Base-by-base conservation (phyloP, 805 yeast genomes). In the Henningerozyma blattae region DNA sequence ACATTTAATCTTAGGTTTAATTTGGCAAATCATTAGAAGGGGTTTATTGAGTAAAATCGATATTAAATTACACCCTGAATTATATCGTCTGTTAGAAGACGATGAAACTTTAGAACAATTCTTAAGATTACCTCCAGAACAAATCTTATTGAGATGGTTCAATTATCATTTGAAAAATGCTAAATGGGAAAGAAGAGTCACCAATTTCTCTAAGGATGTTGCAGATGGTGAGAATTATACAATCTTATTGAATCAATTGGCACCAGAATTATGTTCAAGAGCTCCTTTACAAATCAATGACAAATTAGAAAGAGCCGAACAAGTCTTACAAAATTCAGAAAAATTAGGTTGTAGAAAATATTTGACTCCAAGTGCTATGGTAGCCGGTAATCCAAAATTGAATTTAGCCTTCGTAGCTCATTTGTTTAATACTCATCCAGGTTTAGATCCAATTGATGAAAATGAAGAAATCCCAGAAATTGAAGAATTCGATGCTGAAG, bases 401-500 rank as follows among this genome's bases (percentile, higher is more conserved):
- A 91, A 91, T 58, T 72, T 91, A 57, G 97, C 97, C 1, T 91
- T 91, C 58, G 96, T 91, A 38, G 98, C 98, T 28, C 94, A 91
- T 56, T 67, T 91, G 55, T 91, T 91, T 70, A 91, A 91, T 65
- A 89, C 95, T 5, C 77, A 84, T 54, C 98, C 98, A 32, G 97
- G 98, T 32, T 70, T 91, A 44, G 97, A 87, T 40, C 97, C 97
- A 38, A 72, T 89, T 43, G 93, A 84, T 52, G 97, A 87, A 61
- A 68, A 65, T 38, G 27, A 29, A 8, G 96, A 89, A 58, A 80
- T 77, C 48, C 83, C 91, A 19, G 97, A 87, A 55, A 84, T 91
- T 47, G 98, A 91, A 64, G 97, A 85, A 46, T 91, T 91, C 52
- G 98, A 91, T 56, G 98, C 98, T 18, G 98, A 91, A 63, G 98